phyloP scores from a whole-genome alignment of 805 yeast species.

The Peterozyma xylosa region DNA sequence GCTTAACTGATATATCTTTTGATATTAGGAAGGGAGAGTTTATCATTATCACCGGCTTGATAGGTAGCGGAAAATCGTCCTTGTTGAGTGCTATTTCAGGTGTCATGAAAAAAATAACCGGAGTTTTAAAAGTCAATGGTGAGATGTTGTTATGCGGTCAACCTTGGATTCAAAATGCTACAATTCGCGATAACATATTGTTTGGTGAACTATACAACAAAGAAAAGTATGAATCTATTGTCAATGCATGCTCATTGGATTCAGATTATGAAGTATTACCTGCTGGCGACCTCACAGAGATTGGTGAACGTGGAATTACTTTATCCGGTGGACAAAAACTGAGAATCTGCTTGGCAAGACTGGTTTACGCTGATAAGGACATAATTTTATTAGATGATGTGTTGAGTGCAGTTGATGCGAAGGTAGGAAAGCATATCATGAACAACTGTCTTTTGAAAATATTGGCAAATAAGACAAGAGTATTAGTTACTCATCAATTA shows the following conservation, averaged over 20 bases:
- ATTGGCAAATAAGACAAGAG: slow-evolving; percentile 49
- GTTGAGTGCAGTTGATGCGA: slow-evolving; percentile 79
- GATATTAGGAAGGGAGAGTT: slow-evolving; percentile 49
- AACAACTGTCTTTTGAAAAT: slow-evolving; percentile 56
- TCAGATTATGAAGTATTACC: slow-evolving; percentile 63
- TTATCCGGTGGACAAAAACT: slow-evolving; percentile 88
- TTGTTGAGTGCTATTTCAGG: slow-evolving; percentile 65
- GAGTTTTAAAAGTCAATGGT: slow-evolving; percentile 49
- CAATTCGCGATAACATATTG: slow-evolving; percentile 65
- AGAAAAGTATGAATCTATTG: slow-evolving; percentile 40
- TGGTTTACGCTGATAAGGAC: slow-evolving; percentile 64
- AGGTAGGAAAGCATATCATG: slow-evolving; percentile 78
- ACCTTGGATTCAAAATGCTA: slow-evolving; percentile 85
- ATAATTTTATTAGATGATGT: slow-evolving; percentile 72
- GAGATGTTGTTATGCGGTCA: slow-evolving; percentile 32
- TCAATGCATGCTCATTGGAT: slow-evolving; percentile 58
- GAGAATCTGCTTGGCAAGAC: slow-evolving; percentile 69
- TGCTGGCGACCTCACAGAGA: slow-evolving; percentile 71
- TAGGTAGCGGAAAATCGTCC: slow-evolving; percentile 80
- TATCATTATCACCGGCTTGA: slow-evolving; percentile 56
- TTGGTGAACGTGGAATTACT: slow-evolving; percentile 83
- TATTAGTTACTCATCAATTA: slow-evolving; percentile 80
- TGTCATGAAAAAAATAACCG: slow-evolving; percentile 47
- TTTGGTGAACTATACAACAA: slow-evolving; percentile 56
- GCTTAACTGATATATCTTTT: slow-evolving; percentile 40